A percentile compares a stretch with the other conserved stretches of the same genome.
Evolutionary conservation across 1,284 basidiomycete genomes (phyloP).

Genomic region (Cryptococcus amylolentus): DNA sequence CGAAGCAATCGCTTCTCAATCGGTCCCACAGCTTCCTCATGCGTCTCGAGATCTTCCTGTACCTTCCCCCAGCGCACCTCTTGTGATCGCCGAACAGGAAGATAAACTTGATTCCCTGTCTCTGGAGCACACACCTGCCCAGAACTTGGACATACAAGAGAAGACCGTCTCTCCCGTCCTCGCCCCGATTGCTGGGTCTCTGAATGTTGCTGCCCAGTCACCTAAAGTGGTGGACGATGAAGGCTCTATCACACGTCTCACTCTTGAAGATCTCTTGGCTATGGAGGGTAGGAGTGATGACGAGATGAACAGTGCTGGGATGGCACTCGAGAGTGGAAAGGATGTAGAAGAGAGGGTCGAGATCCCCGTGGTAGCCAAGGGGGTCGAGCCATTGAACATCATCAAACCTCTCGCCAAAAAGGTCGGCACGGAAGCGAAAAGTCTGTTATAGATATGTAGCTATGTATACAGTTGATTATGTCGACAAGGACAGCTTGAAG

Average conservation of each 20-base stretch:
- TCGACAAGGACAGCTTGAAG: background rate
- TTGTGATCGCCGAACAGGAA: no score
- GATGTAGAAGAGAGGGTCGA: background rate
- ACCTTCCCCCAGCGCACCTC: no score
- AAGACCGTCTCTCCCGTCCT: background rate
- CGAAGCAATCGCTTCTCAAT: no score
- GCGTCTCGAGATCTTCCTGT: no score
- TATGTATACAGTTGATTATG: background rate
- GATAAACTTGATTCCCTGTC: no score
- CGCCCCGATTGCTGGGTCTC: background rate
- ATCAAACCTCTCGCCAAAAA: background rate
- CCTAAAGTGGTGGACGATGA: background rate
- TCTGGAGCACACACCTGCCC: no score
- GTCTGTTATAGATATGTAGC: no score
- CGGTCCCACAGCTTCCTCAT: no score
- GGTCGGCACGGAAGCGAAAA: no score
- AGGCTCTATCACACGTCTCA: conserved; percentile 1
- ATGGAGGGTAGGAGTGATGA: background rate
- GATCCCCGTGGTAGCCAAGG: background rate
- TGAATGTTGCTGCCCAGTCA: background rate
- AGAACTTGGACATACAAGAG: no score
- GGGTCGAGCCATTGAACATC: background rate
- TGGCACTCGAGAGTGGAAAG: background rate
- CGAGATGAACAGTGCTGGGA: background rate
- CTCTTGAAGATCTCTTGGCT: conserved; percentile 2